phyloP scores from a whole-genome alignment of 2,329 filamentous ascomycete species.

The Pleurostoma richardsiae region DNA sequence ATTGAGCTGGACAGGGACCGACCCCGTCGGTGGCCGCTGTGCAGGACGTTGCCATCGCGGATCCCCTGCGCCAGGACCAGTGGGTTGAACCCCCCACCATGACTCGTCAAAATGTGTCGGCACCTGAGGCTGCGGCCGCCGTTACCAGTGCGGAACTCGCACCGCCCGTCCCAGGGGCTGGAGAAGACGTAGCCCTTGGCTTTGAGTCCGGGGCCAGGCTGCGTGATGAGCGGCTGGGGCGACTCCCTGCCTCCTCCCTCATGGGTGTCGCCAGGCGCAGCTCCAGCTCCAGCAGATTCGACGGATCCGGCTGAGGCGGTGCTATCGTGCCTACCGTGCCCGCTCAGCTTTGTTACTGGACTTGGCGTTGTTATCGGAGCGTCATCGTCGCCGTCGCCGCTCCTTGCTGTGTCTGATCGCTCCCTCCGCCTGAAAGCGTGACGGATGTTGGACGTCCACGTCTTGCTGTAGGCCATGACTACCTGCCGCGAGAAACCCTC shows the following conservation, averaged over 20 bases:
- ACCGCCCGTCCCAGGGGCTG: conserved; percentile 83
- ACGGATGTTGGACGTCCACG: conserved; percentile 40
- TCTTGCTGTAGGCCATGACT: conserved; percentile 52
- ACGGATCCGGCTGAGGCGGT: conserved; percentile 20
- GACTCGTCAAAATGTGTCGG: conserved; percentile 60
- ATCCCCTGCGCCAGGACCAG: conserved; percentile 30
- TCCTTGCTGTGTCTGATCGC: conserved; percentile 14
- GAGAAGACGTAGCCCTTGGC: conserved; percentile 70
- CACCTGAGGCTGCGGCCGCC: conserved; percentile 72
- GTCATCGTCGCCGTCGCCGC: conserved; percentile 15
- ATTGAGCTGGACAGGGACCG: conserved; percentile 17
- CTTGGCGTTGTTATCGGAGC: conserved; percentile 9
- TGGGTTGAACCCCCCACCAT: conserved; percentile 34
- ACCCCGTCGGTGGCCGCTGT: conserved; percentile 16
- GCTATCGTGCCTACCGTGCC: conserved; percentile 18
- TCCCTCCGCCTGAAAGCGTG: conserved; percentile 34
- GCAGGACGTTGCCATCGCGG: conserved; percentile 21
- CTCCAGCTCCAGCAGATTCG: conserved; percentile 8
- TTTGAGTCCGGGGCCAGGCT: conserved; percentile 41
- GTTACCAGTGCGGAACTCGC: conserved; percentile 76
- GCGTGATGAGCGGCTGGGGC: conserved; percentile 25
- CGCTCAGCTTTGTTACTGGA: neutral
- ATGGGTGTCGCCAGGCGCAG: neutral
- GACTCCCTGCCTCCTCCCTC: neutral
- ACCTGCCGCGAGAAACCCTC: conserved; percentile 47